Percentiles rank a stretch among this genome's conserved stretches.
These are phyloP conservation scores for Phytophthora ohioensis DNA, from an alignment of 352 stramenopile genomes.

Conservation along the genomic window DNA sequence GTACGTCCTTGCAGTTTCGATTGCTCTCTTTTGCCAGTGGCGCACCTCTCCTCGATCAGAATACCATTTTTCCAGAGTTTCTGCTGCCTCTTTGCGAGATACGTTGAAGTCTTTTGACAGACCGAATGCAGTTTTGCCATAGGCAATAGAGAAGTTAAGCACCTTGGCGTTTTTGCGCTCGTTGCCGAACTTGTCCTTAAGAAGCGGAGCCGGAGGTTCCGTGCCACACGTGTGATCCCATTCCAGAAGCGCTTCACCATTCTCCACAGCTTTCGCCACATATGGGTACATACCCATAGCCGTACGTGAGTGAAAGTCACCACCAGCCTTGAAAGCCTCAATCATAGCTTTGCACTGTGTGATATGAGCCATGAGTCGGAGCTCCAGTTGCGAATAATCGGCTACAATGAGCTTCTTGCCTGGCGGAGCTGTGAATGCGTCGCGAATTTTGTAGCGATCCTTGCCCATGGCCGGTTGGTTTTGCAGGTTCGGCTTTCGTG, in stretches of 20 bases:
- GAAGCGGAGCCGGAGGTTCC: constrained; percentile 90
- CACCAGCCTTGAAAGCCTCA: constrained; percentile 94
- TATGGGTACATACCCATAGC: constrained; percentile 99
- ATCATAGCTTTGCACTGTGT: constrained; percentile 99
- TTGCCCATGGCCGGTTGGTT: constrained; percentile 95
- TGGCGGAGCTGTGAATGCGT: constrained; percentile 92
- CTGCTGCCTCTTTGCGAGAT: constrained; percentile 75
- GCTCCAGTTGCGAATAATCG: constrained; percentile 99
- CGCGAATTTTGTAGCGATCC: constrained; percentile 89
- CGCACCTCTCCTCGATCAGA: constrained; percentile 90
- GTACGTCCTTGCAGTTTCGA: constrained; percentile 84
- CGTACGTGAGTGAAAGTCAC: constrained; percentile 95
- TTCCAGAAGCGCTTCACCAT: constrained; percentile 97
- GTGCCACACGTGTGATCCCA: constrained; percentile 95
- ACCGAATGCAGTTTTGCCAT: constrained; percentile 98
- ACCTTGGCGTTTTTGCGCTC: constrained; percentile 99
- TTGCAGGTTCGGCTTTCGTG: constrained; percentile 98
- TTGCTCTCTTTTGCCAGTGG: constrained; percentile 95
- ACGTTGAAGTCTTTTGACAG: constrained; percentile 93
- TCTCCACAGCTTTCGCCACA: constrained; percentile 95
- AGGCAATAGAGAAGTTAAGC: constrained; percentile 99
- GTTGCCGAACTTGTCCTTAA: constrained; percentile 98
- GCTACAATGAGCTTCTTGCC: constrained; percentile 99
- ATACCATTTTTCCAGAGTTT: constrained; percentile 98
- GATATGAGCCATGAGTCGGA: constrained; percentile 98